A percentile compares a stretch with the other conserved stretches of the same genome.
Conservation (phyloP, 306 rosid genomes). For the Pachyrhizus erosus region DNA sequence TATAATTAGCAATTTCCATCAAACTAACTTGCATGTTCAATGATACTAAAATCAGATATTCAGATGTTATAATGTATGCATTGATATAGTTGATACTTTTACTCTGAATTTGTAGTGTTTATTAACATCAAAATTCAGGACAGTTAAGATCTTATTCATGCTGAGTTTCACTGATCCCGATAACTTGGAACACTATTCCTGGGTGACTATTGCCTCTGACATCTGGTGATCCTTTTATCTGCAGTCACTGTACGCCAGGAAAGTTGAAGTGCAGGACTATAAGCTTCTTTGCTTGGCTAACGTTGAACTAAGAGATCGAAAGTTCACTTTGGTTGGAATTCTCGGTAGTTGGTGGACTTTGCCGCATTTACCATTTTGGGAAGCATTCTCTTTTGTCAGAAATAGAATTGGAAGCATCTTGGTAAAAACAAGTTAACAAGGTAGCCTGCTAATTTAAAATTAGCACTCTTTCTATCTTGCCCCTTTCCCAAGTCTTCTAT, state of each 20-base stretch:
- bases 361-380: slow-evolving; percentile 45
- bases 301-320: slow-evolving; percentile 62
- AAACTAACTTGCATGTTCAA: background rate
- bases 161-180: slow-evolving; percentile 15
- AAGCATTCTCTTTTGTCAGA: slow-evolving; percentile 44
- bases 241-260: slow-evolving; percentile 75
- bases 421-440: slow-evolving; percentile 24
- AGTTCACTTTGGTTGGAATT: slow-evolving; percentile 69
- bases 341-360: slow-evolving; percentile 85
- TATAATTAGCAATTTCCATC: background rate
- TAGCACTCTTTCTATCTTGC: background rate
- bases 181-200: slow-evolving; percentile 7
- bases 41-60: background rate
- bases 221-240: slow-evolving; percentile 30
- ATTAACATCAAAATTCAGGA: slow-evolving; percentile 1
- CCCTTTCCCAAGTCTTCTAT: background rate
- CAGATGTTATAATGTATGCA: background rate
- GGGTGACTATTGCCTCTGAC: slow-evolving; percentile 31
- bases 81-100: slow-evolving; percentile 8
- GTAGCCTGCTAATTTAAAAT: slow-evolving; percentile 13
- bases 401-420: slow-evolving; percentile 45
- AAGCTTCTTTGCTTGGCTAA: slow-evolving; percentile 67
- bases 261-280: slow-evolving; percentile 81
- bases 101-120: background rate
- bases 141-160: background rate